Evolutionary conservation across 176 grass and related monocot genomes (phyloP).

Genomic region (Oryza brachyantha): DNA sequence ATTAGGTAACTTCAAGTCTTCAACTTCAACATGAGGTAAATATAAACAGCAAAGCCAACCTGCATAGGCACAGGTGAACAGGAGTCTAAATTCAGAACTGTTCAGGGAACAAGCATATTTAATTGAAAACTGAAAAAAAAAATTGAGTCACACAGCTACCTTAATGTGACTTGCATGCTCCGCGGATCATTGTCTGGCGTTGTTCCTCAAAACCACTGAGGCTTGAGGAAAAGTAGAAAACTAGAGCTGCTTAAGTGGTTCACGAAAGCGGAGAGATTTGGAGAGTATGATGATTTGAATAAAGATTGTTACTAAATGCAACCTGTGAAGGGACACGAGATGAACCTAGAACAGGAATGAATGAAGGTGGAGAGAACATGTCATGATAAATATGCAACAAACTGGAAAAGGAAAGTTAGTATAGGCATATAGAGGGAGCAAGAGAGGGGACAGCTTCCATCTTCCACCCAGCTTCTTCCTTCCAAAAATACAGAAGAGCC

Average conservation of each 20-base stretch:
- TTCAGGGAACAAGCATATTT: not conserved
- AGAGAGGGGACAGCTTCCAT: constrained; percentile 23
- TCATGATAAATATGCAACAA: constrained; percentile 26
- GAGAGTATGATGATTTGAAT: not conserved
- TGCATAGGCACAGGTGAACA: not conserved
- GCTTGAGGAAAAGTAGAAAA: not conserved
- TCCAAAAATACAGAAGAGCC: constrained; percentile 68
- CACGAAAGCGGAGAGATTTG: not conserved
- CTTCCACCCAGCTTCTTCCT: constrained; percentile 50
- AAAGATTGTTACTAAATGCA: constrained; percentile 23
- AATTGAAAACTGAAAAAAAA: not conserved
- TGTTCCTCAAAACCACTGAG: not conserved
- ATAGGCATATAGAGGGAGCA: not conserved
- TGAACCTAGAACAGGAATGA: not conserved
- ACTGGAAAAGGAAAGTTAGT: not conserved
- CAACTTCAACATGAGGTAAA: not conserved
- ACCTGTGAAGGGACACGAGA: not conserved
- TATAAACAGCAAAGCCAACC: not conserved
- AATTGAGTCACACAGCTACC: not conserved
- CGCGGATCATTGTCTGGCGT: not conserved
- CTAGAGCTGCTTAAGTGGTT: not conserved
- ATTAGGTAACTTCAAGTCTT: not conserved
- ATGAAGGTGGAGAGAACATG: not conserved
- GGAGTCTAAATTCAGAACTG: not conserved
- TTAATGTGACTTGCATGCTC: not conserved